Percentiles rank a stretch among this genome's conserved stretches.
phyloP scores from a whole-genome alignment of 2,329 filamentous ascomycete species.

The Lasiodiplodia theobromae region DNA sequence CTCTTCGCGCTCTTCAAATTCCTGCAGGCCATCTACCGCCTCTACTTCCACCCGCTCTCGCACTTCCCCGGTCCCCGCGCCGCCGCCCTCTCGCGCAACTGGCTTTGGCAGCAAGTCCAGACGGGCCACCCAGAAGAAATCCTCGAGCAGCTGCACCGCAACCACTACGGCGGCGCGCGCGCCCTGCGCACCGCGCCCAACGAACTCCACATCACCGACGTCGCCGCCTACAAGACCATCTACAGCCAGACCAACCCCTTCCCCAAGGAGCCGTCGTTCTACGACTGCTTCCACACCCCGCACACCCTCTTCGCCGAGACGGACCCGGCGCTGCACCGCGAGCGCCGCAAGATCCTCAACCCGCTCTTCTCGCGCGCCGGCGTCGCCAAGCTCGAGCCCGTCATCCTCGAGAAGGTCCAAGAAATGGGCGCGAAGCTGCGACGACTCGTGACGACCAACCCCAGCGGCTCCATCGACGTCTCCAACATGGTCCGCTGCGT shows the following conservation, averaged over 20 bases:
- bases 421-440: slow-evolving; percentile 25
- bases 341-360: slow-evolving; percentile 29
- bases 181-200: slow-evolving; percentile 31
- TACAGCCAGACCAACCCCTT: slow-evolving; percentile 20
- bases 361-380: slow-evolving; percentile 30
- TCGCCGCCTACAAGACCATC: slow-evolving; percentile 31
- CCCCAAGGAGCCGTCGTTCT: slow-evolving; percentile 32
- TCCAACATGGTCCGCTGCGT: slow-evolving; percentile 32
- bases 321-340: slow-evolving; percentile 34
- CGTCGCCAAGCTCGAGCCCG: slow-evolving; percentile 28
- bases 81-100: slow-evolving; percentile 25
- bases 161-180: not conserved
- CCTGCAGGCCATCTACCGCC: slow-evolving; percentile 32
- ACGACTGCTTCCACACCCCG: slow-evolving; percentile 13
- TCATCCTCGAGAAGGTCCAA: slow-evolving; percentile 20
- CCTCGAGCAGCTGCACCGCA: not conserved
- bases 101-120: not conserved
- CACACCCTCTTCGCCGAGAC: slow-evolving; percentile 16
- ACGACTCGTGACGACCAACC: slow-evolving; percentile 18
- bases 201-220: slow-evolving; percentile 35
- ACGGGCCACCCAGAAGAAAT: not conserved
- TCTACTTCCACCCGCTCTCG: slow-evolving; percentile 34
- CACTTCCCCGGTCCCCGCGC: slow-evolving; percentile 36
- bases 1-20: too few relatives aligned
- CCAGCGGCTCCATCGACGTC: slow-evolving; percentile 26